Evolutionary conservation across 495 filamentous ascomycete species (phyloP), one percentile per base, ranked within the genome.

Genomic region (Pseudoneurospora amorphoporcata): DNA sequence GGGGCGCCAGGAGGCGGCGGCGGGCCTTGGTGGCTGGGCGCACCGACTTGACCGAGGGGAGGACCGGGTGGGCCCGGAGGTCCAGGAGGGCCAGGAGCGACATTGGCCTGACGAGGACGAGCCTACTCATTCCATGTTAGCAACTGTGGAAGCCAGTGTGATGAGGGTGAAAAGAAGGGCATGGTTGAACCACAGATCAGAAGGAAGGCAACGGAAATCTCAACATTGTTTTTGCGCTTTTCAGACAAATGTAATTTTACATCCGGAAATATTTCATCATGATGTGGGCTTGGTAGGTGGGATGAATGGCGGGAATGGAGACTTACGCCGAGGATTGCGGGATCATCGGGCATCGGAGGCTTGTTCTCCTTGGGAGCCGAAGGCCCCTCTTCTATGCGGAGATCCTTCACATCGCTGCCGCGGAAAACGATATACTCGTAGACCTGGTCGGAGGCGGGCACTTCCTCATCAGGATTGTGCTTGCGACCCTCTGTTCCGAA

Each of bases 201-300:
- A 96, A 97, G 94, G 94, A 98, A 97, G 94, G 94, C 94, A 98
- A 97, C 94, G 94, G 93, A 96, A 91, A 92, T 91, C 83, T 97
- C 94, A 88, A 94, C 94, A 97, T 81, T 86, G 84, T 74, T 76
- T 82, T 95, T 97, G 92, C 92, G 93, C 93, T 82, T 79, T 85
- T 92, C 89, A 94, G 90, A 90, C 90, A 89, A 87, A 85, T 83
- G 53, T 65, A 65, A 72, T 86, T 92, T 92, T 87, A 92, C 90
- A 94, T 94, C 92, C 92, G 91, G 84, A 74, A 86, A 89, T 93
- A 78, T 80, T 93, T 92, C 92, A 92, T 97, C 94, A 95, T 87
- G 71, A 43, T 77, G 70, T 68, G 73, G 70, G 72, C 58, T 58
- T 7, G 39, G n/a, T 23, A 43, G 68, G 40, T 17, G 47, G 69